Evolutionary conservation across 306 rosid genomes (phyloP).

Genomic region (Malus fusca): DNA sequence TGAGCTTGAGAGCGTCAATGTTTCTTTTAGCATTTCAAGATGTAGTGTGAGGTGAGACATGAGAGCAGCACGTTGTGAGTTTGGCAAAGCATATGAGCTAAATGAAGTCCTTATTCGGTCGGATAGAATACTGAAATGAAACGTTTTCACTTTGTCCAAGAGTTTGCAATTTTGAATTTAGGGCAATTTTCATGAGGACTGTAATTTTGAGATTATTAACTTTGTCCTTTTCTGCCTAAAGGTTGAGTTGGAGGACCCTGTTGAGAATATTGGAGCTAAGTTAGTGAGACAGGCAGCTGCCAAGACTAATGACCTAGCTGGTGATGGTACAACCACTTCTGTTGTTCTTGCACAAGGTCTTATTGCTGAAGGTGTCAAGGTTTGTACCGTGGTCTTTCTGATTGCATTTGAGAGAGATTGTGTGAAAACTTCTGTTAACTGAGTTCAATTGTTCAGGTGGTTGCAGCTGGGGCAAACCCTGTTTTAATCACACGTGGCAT

Average conservation of each 20-base stretch:
- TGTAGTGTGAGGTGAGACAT: background rate
- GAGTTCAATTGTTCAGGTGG: conserved; percentile 47
- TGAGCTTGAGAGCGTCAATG: background rate
- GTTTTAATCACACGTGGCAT: conserved; percentile 95
- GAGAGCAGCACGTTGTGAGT: background rate
- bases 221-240: background rate
- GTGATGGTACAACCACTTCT: conserved; percentile 97
- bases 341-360: conserved; percentile 99
- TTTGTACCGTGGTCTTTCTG: background rate
- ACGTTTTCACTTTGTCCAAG: background rate
- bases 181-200: background rate
- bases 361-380: conserved; percentile 97
- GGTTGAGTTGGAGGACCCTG: conserved; percentile 99
- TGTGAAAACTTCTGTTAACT: background rate
- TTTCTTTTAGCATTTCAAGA: background rate
- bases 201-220: background rate
- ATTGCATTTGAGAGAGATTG: background rate
- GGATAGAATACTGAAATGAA: background rate
- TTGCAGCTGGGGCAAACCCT: conserved; percentile 99
- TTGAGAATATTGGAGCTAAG: conserved; percentile 98
- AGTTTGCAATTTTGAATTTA: background rate
- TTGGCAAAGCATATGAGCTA: background rate
- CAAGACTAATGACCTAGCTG: conserved; percentile 96
- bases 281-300: conserved; percentile 98
- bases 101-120: background rate